Evolutionary conservation across 2,329 filamentous ascomycete genomes (phyloP).

Genomic region (Fusarium sororula): DNA sequence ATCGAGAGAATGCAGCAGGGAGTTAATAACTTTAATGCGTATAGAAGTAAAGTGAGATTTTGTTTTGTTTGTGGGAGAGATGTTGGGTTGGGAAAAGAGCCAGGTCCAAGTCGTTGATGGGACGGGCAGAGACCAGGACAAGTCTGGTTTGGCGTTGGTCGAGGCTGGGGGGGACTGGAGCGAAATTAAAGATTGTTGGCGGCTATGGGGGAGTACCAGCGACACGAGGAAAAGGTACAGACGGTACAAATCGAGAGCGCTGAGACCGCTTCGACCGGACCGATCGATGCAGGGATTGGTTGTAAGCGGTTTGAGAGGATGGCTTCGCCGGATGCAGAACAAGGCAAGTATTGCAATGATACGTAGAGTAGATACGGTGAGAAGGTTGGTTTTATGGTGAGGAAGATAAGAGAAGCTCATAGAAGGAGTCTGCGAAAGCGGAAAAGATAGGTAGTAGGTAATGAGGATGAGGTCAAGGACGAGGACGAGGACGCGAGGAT

Average conservation of each 20-base stretch:
- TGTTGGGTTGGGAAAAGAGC: conserved; percentile 37
- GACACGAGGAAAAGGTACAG: conserved; percentile 29
- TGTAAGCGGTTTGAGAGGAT: conserved; percentile 31
- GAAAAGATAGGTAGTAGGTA: not conserved
- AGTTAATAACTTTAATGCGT: conserved; percentile 27
- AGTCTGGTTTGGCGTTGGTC: conserved; percentile 39
- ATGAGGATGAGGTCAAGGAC: not conserved
- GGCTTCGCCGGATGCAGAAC: conserved; percentile 32
- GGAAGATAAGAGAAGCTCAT: conserved; percentile 31
- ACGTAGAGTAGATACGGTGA: conserved; percentile 28
- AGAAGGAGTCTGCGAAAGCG: conserved; percentile 28
- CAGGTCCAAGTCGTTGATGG: conserved; percentile 26
- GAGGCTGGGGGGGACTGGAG: conserved; percentile 37
- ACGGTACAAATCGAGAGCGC: conserved; percentile 26
- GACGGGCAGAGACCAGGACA: conserved; percentile 32
- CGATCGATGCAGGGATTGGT: conserved; percentile 31
- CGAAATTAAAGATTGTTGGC: conserved; percentile 43
- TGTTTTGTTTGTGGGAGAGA: conserved; percentile 35
- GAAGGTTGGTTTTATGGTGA: conserved; percentile 12
- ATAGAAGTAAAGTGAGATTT: conserved; percentile 30
- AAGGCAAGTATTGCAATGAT: conserved; percentile 20
- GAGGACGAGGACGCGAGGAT: not conserved
- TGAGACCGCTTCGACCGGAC: conserved; percentile 26
- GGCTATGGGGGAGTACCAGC: conserved; percentile 28
- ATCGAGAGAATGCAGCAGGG: conserved; percentile 15